Percentiles rank a stretch among this genome's conserved stretches.
Conservation (phyloP, 768 basidiomycete species). For the Leccinum ochraceum region DNA sequence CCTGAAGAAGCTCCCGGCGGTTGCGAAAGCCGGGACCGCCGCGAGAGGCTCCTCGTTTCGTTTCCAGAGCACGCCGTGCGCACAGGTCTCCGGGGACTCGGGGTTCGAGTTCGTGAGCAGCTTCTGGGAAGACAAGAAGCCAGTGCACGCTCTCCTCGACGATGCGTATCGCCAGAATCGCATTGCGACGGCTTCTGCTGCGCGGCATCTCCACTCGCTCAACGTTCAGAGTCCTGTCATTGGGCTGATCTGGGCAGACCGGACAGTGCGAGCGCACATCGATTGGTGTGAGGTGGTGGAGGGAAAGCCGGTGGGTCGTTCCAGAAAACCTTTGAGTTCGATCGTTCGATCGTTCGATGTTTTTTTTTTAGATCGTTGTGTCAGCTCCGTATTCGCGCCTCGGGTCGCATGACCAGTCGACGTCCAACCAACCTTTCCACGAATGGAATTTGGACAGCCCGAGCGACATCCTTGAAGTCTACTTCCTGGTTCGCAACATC, state of each 20-base stretch:
- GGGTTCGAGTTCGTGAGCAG: slow-evolving; percentile 56
- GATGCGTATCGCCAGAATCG: slow-evolving; percentile 61
- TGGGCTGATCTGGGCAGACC: slow-evolving; percentile 55
- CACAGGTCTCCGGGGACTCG: slow-evolving; percentile 45
- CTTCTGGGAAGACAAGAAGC: slow-evolving; percentile 64
- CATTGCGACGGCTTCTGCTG: slow-evolving; percentile 52
- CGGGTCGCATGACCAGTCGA: slow-evolving; percentile 15
- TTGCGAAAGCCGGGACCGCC: slow-evolving; percentile 38
- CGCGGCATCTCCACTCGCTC: slow-evolving; percentile 51
- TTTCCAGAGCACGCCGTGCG: slow-evolving; percentile 52
- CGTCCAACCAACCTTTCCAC: slow-evolving; percentile 36
- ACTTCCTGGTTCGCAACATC: slow-evolving; percentile 53
- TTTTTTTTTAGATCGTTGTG: slow-evolving; percentile 40
- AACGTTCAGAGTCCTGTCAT: slow-evolving; percentile 48
- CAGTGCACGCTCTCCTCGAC: slow-evolving; percentile 46
- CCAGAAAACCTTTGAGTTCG: neutral
- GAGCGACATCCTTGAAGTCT: slow-evolving; percentile 48
- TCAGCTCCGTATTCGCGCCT: slow-evolving; percentile 48
- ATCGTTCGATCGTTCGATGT: neutral
- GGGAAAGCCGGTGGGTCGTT: slow-evolving; percentile 36
- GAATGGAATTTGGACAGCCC: slow-evolving; percentile 51
- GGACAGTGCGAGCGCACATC: slow-evolving; percentile 52
- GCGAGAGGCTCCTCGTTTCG: slow-evolving; percentile 49
- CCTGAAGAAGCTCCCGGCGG: slow-evolving; percentile 42
- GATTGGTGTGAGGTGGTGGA: slow-evolving; percentile 50